phyloP scores from a whole-genome alignment of 129 eudicot species.

The Solidago caesia region DNA sequence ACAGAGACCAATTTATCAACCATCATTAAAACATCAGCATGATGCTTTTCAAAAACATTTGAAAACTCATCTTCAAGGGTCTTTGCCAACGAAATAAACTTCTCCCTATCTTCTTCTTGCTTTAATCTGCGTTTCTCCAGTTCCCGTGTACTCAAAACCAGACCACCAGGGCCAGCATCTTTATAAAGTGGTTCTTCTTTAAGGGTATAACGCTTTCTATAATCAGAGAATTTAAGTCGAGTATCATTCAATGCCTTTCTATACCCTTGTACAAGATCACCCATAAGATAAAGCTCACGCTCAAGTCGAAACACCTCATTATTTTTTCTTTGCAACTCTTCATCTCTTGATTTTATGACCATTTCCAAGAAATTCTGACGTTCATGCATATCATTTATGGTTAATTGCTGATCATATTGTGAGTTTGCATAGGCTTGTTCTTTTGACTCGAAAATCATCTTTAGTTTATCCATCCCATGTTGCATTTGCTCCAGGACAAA shows the following conservation, averaged over 20 bases:
- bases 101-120: constrained; percentile 49
- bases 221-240: constrained; percentile 51
- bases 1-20: constrained; percentile 40
- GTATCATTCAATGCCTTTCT: constrained; percentile 61
- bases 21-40: constrained; percentile 31
- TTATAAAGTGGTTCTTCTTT: constrained; percentile 66
- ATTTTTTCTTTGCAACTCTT: constrained; percentile 48
- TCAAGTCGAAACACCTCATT: constrained; percentile 53
- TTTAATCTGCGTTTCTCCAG: constrained; percentile 52
- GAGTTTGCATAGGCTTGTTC: constrained; percentile 36
- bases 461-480: constrained; percentile 46
- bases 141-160: constrained; percentile 61
- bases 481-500: constrained; percentile 53
- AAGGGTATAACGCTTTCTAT: constrained; percentile 43
- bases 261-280: constrained; percentile 56
- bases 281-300: constrained; percentile 67
- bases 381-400: constrained; percentile 42
- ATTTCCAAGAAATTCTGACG: constrained; percentile 39
- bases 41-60: constrained; percentile 29
- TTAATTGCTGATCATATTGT: constrained; percentile 41
- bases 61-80: constrained; percentile 34
- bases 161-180: constrained; percentile 82
- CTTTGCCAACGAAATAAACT: constrained; percentile 31
- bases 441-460: constrained; percentile 41
- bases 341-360: constrained; percentile 41